Evolutionary conservation across 345 rosid species (phyloP).

Genomic region (Syzygium jambos): DNA sequence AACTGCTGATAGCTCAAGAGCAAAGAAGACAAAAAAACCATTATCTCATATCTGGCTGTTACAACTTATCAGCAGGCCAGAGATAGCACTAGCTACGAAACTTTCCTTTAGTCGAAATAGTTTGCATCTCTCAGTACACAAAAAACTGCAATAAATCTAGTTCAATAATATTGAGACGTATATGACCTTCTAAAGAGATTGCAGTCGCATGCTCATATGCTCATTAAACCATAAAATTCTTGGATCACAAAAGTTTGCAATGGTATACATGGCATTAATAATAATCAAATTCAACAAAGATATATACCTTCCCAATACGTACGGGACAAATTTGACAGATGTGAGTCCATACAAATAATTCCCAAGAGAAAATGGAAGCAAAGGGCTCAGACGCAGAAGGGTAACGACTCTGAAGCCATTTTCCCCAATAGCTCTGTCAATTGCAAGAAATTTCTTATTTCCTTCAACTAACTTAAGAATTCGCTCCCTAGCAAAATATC

Average conservation of each 20-base stretch:
- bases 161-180: background rate
- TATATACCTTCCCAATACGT: conserved; percentile 83
- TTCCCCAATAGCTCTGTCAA: conserved; percentile 96
- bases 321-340: conserved; percentile 86
- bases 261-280: background rate
- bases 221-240: background rate
- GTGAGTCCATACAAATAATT: conserved; percentile 93
- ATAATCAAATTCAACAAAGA: background rate
- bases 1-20: background rate
- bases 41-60: background rate
- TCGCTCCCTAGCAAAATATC: conserved; percentile 95
- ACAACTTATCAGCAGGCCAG: background rate
- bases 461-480: conserved; percentile 93
- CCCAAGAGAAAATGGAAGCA: conserved; percentile 95
- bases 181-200: background rate
- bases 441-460: conserved; percentile 91
- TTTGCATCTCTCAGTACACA: background rate
- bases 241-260: background rate
- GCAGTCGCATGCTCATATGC: background rate
- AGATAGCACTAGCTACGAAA: background rate
- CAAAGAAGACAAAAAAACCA: background rate
- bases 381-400: conserved; percentile 87
- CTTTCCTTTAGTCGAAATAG: background rate
- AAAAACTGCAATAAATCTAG: background rate
- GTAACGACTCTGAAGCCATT: conserved; percentile 92